Percentiles rank a stretch among this genome's conserved stretches.
phyloP scores from a whole-genome alignment of 768 basidiomycete genomes.

The Trametes cingulata region DNA sequence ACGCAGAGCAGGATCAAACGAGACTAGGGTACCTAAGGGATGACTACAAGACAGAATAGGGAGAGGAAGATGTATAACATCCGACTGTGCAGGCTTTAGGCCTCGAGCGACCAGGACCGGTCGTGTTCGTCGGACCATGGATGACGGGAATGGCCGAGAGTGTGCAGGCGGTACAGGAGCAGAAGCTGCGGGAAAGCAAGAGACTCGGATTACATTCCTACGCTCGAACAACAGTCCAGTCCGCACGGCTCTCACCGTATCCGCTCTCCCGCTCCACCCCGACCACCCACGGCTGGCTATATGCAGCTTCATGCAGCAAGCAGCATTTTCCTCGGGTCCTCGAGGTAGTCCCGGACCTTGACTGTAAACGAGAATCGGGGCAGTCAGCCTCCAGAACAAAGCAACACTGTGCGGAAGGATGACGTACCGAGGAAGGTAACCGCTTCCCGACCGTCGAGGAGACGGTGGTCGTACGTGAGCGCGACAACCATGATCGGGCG shows the following conservation, averaged over 20 bases:
- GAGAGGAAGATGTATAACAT: too few relatives aligned
- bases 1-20: background rate
- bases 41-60: too few relatives aligned
- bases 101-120: background rate
- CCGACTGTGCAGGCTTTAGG: background rate
- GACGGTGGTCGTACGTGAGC: slow-evolving; percentile 92
- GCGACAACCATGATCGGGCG: slow-evolving; percentile 96
- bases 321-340: slow-evolving; percentile 93
- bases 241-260: background rate
- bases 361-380: slow-evolving; percentile 45
- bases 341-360: slow-evolving; percentile 89
- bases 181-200: background rate
- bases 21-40: background rate
- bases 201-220: background rate
- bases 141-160: background rate
- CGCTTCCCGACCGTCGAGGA: slow-evolving; percentile 94
- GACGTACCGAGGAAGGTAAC: slow-evolving; percentile 94
- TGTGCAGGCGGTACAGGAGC: background rate
- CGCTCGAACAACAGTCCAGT: slow-evolving; percentile 5
- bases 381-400: background rate
- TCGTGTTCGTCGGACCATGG: background rate
- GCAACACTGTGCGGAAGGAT: background rate
- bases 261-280: background rate
- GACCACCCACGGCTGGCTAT: background rate
- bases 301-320: slow-evolving; percentile 40